Base-by-base conservation (phyloP, 768 basidiomycete species). In the Pleurotus salmoneostramineus region DNA sequence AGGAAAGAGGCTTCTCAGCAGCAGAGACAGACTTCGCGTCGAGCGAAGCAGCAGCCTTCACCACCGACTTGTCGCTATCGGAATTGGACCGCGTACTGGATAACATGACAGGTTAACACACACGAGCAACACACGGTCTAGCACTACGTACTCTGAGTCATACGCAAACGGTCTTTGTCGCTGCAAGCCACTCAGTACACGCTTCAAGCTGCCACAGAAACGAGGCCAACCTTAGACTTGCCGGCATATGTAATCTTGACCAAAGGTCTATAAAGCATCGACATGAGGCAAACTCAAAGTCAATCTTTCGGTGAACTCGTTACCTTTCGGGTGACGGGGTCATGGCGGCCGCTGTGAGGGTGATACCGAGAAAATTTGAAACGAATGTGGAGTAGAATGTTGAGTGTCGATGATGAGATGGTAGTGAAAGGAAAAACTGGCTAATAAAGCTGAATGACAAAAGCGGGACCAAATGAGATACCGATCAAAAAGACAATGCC, bases 111-210 rank as follows among this genome's bases (percentile, higher is more conserved):
- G 36, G 50, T 12, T n/a, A 6, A 33, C 32, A 35, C 50, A 35
- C 34, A 14, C 5, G 10, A 51, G 12, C 7, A 27, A 51, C 14
- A 10, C 12, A 2, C 15, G 17, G 12, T 17, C 8, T 10, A 15
- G 14, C 33, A 51, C 50, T 17, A 55, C 52, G 17, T 27, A 55
- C 52, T 40, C 36, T 3, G 52, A 55, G 40, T 40, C 15, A 32
- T 55, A n/a, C 11, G 52, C 52, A 43, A 43, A 55, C 12, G 52
- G 52, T 31, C 52, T 55, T 55, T 55, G 52, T 55, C 52, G 52
- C 52, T 55, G 42, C 40, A 43, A 43, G 10, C 17, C 10, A 8
- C 12, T 49, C 27, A 49, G 48, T 32, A 21, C 6, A 49, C 17
- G 8, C 1, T 11, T 2, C 27, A 17, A 32, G 17, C 27, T 2